These are phyloP conservation scores for Blumeria graminis DNA, from an alignment of 2,329 filamentous ascomycete species.

Conservation along the genomic window DNA sequence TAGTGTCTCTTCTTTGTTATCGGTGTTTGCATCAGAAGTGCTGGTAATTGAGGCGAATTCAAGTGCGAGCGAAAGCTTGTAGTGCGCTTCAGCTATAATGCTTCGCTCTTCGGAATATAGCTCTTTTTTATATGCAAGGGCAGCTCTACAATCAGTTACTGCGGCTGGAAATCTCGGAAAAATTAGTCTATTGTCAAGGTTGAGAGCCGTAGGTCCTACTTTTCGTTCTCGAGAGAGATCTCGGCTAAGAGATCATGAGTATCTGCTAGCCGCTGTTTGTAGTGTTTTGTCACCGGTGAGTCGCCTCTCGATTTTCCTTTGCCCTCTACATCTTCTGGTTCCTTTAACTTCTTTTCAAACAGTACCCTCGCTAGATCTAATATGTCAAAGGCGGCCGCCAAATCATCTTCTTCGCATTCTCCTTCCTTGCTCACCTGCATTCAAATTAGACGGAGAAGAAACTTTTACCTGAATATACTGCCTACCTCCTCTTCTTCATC, in stretches of 20 bases:
- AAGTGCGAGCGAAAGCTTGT: conserved; percentile 80
- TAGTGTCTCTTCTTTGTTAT: conserved; percentile 16
- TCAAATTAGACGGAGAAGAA: conserved; percentile 3
- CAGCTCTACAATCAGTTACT: conserved; percentile 58
- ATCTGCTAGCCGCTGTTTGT: conserved; percentile 74
- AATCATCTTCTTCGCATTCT: conserved; percentile 44
- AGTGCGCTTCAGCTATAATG: conserved; percentile 81
- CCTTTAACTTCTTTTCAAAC: conserved; percentile 31
- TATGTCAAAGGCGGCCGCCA: conserved; percentile 61
- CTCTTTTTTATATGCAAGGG: conserved; percentile 54
- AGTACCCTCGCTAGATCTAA: conserved; percentile 55
- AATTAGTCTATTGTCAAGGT: conserved; percentile 4
- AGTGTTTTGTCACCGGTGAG: conserved; percentile 24
- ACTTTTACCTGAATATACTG: too few species aligned
- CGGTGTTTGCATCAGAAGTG: conserved; percentile 21
- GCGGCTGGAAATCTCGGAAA: conserved; percentile 47
- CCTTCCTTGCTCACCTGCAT: conserved; percentile 20
- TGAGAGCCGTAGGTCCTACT: conserved; percentile 19
- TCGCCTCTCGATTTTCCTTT: conserved; percentile 22
- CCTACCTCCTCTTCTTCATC: conserved; percentile 37
- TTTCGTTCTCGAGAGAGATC: conserved; percentile 91
- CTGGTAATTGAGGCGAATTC: conserved; percentile 71
- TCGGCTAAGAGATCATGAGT: conserved; percentile 86
- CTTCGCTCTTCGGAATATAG: conserved; percentile 63
- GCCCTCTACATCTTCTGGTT: conserved; percentile 19